These are phyloP conservation scores for Cystoderma amianthinum DNA, from an alignment of 768 basidiomycete species.

Conservation along the genomic window DNA sequence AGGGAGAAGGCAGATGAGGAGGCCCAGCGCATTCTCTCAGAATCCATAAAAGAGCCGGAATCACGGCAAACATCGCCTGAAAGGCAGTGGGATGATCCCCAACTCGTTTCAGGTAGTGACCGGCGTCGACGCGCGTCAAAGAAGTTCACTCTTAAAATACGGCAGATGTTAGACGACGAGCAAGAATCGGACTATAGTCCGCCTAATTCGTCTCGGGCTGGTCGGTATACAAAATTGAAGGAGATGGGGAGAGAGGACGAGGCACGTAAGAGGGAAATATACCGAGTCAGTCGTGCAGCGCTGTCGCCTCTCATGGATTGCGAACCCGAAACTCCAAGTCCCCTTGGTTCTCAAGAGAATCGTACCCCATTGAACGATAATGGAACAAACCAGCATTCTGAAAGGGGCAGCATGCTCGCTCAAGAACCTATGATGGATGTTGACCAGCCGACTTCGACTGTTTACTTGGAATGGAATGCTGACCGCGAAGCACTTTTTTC, in stretches of 20 bases:
- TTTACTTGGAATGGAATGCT: background rate
- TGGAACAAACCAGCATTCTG: too few relatives aligned
- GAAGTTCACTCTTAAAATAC: background rate
- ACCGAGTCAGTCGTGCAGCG: background rate
- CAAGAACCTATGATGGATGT: background rate
- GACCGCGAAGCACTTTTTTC: background rate
- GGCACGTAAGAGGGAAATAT: background rate
- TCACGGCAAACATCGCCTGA: background rate
- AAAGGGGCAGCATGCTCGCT: background rate
- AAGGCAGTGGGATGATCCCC: background rate
- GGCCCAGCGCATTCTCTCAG: background rate
- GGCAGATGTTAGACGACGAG: background rate
- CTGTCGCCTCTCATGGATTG: background rate
- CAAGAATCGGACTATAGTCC: background rate
- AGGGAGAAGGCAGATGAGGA: background rate
- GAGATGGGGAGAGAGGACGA: background rate
- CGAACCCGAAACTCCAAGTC: background rate
- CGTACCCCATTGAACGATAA: background rate
- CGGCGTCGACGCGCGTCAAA: background rate
- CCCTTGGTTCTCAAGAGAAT: background rate
- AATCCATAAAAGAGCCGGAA: background rate
- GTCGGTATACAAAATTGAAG: constrained; percentile 1
- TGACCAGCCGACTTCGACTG: background rate
- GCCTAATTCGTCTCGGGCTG: background rate
- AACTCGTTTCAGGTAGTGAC: background rate